Percentiles rank a stretch among this genome's conserved stretches.
Conservation (phyloP, 2,329 filamentous ascomycete species). For the Didymella pomorum region DNA sequence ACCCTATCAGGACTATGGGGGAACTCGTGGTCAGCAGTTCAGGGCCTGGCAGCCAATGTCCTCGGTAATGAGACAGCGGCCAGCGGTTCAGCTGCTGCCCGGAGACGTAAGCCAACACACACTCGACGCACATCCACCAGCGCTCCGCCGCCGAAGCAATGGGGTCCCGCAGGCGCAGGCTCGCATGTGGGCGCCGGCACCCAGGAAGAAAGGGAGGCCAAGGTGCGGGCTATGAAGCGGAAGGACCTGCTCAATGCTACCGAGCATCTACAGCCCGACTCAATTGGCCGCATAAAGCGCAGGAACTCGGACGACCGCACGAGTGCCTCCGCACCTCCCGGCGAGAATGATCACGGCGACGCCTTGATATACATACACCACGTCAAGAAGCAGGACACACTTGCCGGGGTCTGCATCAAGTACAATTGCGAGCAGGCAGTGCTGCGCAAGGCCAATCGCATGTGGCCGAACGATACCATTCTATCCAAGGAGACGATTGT, state of each 20-base stretch:
- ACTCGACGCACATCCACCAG: constrained; percentile 47
- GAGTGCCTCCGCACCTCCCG: constrained; percentile 58
- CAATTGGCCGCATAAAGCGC: constrained; percentile 65
- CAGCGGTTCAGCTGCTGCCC: constrained; percentile 26
- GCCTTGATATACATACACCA: constrained; percentile 90
- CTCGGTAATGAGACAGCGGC: constrained; percentile 52
- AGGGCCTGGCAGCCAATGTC: constrained; percentile 59
- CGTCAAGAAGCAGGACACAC: constrained; percentile 82
- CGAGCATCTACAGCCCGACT: constrained; percentile 53
- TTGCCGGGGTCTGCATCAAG: constrained; percentile 88
- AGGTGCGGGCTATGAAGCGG: constrained; percentile 59
- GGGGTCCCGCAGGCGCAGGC: constrained; percentile 55
- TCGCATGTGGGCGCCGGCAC: constrained; percentile 55
- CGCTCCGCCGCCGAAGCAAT: constrained; percentile 54
- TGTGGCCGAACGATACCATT: constrained; percentile 94
- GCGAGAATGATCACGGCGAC: constrained; percentile 71
- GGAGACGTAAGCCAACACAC: constrained; percentile 44
- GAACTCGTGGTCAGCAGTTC: constrained; percentile 58
- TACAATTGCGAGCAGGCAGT: constrained; percentile 87
- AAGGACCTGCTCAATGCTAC: constrained; percentile 57
- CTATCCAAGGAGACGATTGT: constrained; percentile 83
- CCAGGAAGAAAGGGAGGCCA: constrained; percentile 56
- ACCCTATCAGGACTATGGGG: constrained; percentile 57
- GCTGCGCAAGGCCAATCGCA: constrained; percentile 85
- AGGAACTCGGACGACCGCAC: constrained; percentile 71